Base-by-base conservation (phyloP, 2,329 filamentous ascomycete species). In the Colletotrichum siamense region DNA sequence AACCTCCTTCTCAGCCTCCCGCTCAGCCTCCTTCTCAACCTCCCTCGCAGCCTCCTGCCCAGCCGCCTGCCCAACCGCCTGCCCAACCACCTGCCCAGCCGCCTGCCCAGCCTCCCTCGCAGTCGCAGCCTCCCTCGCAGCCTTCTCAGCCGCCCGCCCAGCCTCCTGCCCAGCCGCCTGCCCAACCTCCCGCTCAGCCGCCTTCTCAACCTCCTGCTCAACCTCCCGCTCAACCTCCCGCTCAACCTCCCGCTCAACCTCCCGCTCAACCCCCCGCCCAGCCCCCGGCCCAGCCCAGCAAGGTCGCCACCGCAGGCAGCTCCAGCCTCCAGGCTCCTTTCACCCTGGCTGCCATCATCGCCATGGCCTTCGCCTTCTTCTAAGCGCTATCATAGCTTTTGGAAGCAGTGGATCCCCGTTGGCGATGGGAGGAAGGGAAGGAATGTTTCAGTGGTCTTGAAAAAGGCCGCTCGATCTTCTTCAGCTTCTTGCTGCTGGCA, bases 221-320 rank as follows among this genome's bases (percentile, higher is more conserved):
- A 4, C 66, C 71, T 1, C 34, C 39, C 5, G 39, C 26, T 3
- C 22, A 30, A 0, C 52, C 62, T 15, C 34, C 64, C 1, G 12
- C 71, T 8, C 59, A 49, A 3, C 36, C 57, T 1, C 57, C 69
- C 1, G 52, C 67, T 18, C 61, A 39, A 10, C 30, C 63, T 39
- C 69, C 63, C 0, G 26, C 66, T 18, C 69, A 71, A 4, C 66
- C 71, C 1, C 34, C 39, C 5, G 39, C 59, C 15, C 71, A 64
- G 6, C 71, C 69, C 10, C 28, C 57, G 2, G 69, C 36, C 24
- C 36, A 64, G 18, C 72, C 73, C 6, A 30, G 65, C 30, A 70
- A 34, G 13, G 77, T 78, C n/a, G 28, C 32, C 28, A 66, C 62
- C 34, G 76, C 75, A 7, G 64, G 59, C 22, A 69, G 75, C 65